Conservation (phyloP, 495 filamentous ascomycete genomes). For the Aeminium ludgeri region DNA sequence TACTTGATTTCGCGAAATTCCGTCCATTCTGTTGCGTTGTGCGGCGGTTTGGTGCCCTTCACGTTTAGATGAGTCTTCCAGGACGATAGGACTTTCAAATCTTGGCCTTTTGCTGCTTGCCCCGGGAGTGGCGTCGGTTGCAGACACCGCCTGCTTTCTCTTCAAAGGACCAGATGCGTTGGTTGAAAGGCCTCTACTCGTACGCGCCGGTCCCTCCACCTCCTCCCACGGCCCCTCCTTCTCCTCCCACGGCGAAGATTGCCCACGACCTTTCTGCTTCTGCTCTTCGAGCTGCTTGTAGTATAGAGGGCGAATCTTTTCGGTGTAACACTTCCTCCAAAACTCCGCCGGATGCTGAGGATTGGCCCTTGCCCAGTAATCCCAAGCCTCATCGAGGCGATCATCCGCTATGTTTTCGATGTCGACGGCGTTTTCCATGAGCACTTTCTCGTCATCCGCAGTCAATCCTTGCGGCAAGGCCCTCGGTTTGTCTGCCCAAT, state of each 20-base stretch:
- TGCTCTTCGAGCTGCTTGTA: conserved; percentile 1
- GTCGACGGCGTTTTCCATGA: conserved; percentile 6
- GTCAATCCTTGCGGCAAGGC: conserved; percentile 14
- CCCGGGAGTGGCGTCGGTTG: too few species aligned
- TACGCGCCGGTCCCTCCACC: neutral
- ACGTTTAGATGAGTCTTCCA: too few species aligned
- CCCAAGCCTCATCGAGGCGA: conserved; percentile 7
- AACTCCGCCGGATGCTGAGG: conserved; percentile 9
- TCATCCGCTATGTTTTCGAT: conserved; percentile 9
- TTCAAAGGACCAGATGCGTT: too few species aligned
- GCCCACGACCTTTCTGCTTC: neutral
- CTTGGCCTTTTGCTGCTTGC: too few species aligned
- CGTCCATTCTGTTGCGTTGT: neutral
- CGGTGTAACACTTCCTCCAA: conserved; percentile 14
- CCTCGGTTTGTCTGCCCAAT: conserved; percentile 29
- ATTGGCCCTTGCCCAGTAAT: conserved; percentile 5
- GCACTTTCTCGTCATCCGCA: conserved; percentile 4
- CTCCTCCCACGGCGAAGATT: neutral
- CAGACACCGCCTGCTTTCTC: too few species aligned
- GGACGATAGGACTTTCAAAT: too few species aligned
- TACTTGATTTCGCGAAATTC: neutral
- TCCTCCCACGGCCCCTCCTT: neutral
- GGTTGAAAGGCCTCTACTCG: neutral
- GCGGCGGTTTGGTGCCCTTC: too few species aligned
- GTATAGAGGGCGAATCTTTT: conserved; percentile 9